Conservation (phyloP, 805 yeast genomes). For the Peterozyma toletana region DNA sequence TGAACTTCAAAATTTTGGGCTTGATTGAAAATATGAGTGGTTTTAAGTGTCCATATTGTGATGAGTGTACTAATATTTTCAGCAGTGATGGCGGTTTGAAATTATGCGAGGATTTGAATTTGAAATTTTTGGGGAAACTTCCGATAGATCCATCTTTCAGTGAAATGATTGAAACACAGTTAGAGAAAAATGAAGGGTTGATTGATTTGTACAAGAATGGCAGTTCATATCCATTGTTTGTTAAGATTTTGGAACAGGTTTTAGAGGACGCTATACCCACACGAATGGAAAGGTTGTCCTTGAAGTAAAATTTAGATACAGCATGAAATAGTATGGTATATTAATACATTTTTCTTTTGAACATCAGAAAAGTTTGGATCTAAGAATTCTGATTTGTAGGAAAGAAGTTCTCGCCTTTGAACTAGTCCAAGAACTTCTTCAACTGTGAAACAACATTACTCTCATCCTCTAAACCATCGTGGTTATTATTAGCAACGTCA, state of each 20-base stretch:
- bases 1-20: conserved; percentile 73
- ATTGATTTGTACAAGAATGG: conserved; percentile 28
- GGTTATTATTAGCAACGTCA: not conserved
- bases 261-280: not conserved
- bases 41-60: conserved; percentile 88
- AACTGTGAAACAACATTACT: not conserved
- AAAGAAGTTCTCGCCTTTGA: too few species aligned
- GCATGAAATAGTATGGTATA: too few species aligned
- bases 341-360: too few species aligned
- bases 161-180: conserved; percentile 71
- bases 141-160: conserved; percentile 94
- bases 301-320: too few species aligned
- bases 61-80: conserved; percentile 87
- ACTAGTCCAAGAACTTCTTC: not conserved
- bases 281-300: not conserved
- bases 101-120: conserved; percentile 52
- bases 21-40: conserved; percentile 96
- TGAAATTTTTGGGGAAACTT: conserved; percentile 75
- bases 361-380: too few species aligned
- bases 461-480: not conserved
- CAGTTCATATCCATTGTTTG: conserved; percentile 36
- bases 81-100: conserved; percentile 86
- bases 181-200: conserved; percentile 24
- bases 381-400: too few species aligned
- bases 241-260: conserved; percentile 26